Base-by-base conservation (phyloP, 495 filamentous ascomycete genomes). In the Geoglossum glabrum region DNA sequence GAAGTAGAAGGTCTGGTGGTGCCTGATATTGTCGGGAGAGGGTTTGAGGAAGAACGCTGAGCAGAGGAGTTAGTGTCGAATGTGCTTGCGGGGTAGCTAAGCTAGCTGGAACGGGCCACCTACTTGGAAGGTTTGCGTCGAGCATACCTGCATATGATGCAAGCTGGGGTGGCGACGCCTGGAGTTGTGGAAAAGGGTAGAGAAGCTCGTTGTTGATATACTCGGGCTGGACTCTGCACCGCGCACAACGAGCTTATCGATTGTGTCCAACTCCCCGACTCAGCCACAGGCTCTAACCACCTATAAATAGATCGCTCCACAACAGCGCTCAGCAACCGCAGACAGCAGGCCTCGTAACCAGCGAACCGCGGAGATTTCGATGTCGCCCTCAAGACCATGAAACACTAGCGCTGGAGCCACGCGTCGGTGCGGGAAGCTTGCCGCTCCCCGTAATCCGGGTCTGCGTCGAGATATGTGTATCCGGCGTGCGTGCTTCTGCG, bases 41-140 rank as follows among this genome's bases (percentile, higher is more conserved):
- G 71, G 61, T 58, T 73, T 81, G 57, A 86, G 69, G 63, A 80
- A 82, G 74, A 85, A 86, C 49, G 81, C 80, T 84, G 61, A 40
- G 72, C 67, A 43, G n/a, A 45, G 36, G 23, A 67, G 63, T 66
- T 72, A 72, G 63, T 73, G 67, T 58, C 69, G 64, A 11, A 67
- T 57, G 47, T 58, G 68, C 70, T 60, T 70, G 67, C 55, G 60
- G 72, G 61, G 58, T 46, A 60, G 47, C 0, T 21, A 52, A 33
- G 33, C 27, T 1, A n/a, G 17, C 26, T 23, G 19, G 25, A 31
- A 43, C 57, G 19, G 15, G 15, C 54, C 25, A 67, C 77, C 65
- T 73, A 85, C 82, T 89, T 60, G 92, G 92, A 4, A 98, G 77
- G 68, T 88, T 94, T 68, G 93, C 87, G 79, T 98, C 92, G 56